Base-by-base conservation (phyloP, 805 yeast genomes). In the Wickerhamomyces bovis region DNA sequence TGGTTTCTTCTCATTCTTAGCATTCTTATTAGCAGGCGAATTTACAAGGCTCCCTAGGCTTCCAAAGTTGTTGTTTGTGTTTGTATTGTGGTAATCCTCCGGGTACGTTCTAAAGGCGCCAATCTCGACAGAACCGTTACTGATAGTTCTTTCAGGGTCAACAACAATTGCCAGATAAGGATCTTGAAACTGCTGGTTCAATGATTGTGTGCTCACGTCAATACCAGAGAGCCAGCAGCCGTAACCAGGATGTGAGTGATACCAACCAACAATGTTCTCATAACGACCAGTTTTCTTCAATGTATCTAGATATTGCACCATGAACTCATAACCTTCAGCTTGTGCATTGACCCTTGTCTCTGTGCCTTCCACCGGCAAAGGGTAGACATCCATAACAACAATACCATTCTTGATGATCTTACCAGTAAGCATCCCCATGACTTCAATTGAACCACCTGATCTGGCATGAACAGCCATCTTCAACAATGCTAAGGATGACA, bases 201-300 rank as follows among this genome's bases (percentile, higher is more conserved):
- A 73, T 20, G 70, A 61, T 62, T 92, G 98, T 0, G 98, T 92
- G 40, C 86, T 82, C 30, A 94, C 95, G 65, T 92, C 98, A 36
- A 92, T 89, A 4, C 94, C 95, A 45, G 94, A 83, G 39, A 92
- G 66, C 97, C 97, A 92, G 63, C 97, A 90, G 16, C 97, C 97
- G 64, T 89, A 92, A 0, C 97, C 96, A 0, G 99, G 99, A 64
- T 92, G 99, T 74, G 98, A 89, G 65, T 92, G 99, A 66, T 94
- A 92, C 99, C 99, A 92, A 10, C 99, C 99, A 15, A 94, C 87
- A 20, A 92, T 85, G 54, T 85, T 77, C 51, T 85, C 83, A n/a
- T 61, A 50, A n/a, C 77, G 64, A 1, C 78, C 78, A 18, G 73
- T 68, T 22, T 68, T 64, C 58, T 77, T 77, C 51, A 78, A 63